These are phyloP conservation scores for Phytophthora pistaciae DNA, from an alignment of 352 stramenopile species.

Conservation along the genomic window DNA sequence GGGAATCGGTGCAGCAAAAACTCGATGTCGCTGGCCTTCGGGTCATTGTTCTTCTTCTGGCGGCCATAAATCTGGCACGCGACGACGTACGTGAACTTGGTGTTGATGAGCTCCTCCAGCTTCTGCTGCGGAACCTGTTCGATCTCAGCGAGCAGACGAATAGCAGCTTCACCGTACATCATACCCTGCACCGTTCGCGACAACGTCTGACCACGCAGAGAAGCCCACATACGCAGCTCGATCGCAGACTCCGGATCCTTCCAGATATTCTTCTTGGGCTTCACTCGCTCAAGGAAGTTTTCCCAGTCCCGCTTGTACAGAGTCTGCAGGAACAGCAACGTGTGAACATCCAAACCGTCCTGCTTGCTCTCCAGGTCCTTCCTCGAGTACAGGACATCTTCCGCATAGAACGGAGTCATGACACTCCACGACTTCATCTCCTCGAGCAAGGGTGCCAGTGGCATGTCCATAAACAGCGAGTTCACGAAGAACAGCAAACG, in stretches of 20 bases:
- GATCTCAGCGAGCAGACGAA: slow-evolving; percentile 97
- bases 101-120: slow-evolving; percentile 97
- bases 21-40: slow-evolving; percentile 99
- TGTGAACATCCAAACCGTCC: slow-evolving; percentile 92
- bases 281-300: slow-evolving; percentile 98
- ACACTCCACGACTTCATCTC: slow-evolving; percentile 99
- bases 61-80: slow-evolving; percentile 98
- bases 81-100: slow-evolving; percentile 99
- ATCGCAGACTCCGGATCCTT: slow-evolving; percentile 87
- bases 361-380: slow-evolving; percentile 97
- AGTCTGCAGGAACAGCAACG: slow-evolving; percentile 94
- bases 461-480: slow-evolving; percentile 99
- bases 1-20: slow-evolving; percentile 97
- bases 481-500: slow-evolving; percentile 99
- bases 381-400: slow-evolving; percentile 98
- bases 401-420: slow-evolving; percentile 99
- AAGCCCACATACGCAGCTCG: slow-evolving; percentile 98
- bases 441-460: slow-evolving; percentile 95
- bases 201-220: slow-evolving; percentile 97
- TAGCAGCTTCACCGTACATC: slow-evolving; percentile 99
- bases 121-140: slow-evolving; percentile 92
- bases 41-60: slow-evolving; percentile 98
- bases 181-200: slow-evolving; percentile 98
- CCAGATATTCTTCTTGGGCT: slow-evolving; percentile 94
- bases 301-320: slow-evolving; percentile 98